A percentile compares a stretch with the other conserved stretches of the same genome.
phyloP scores from a whole-genome alignment of 176 grass and related monocot species.

The Rhipidocladum racemiflorum region DNA sequence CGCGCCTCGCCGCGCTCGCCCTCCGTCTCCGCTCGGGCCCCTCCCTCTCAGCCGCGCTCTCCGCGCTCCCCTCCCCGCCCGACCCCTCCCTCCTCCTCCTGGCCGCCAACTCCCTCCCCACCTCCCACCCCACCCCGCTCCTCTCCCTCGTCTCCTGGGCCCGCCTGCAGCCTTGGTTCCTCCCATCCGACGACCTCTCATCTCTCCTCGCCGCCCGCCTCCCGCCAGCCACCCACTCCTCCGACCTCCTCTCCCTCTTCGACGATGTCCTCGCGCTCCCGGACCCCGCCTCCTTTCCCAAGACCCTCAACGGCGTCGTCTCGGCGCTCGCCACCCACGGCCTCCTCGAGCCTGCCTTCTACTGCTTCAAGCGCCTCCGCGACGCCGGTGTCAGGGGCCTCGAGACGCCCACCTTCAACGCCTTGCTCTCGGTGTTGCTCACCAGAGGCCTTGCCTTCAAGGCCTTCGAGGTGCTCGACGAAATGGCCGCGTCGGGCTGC shows the following conservation, averaged over 20 bases:
- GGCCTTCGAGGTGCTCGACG: slow-evolving; percentile 85
- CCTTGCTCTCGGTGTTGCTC: slow-evolving; percentile 79
- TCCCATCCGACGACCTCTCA: slow-evolving; percentile 47
- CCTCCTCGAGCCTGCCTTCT: slow-evolving; percentile 70
- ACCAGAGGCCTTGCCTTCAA: slow-evolving; percentile 80
- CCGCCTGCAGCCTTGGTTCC: slow-evolving; percentile 66
- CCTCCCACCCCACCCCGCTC: slow-evolving; percentile 72
- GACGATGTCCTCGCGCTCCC: slow-evolving; percentile 61
- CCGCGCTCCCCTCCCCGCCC: slow-evolving; percentile 68
- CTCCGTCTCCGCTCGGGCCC: slow-evolving; percentile 74
- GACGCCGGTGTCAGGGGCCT: slow-evolving; percentile 51
- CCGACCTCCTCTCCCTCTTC: slow-evolving; percentile 53
- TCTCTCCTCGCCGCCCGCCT: slow-evolving; percentile 44
- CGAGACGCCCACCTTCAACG: slow-evolving; percentile 62
- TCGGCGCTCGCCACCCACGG: slow-evolving; percentile 49
- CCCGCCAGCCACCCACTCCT: slow-evolving; percentile 45
- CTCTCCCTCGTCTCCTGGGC: slow-evolving; percentile 84
- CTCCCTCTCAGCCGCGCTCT: slow-evolving; percentile 64
- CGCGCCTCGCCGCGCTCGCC: slow-evolving; percentile 65
- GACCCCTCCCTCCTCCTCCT: slow-evolving; percentile 55
- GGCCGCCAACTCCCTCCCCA: slow-evolving; percentile 63
- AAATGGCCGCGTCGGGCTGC: slow-evolving; percentile 51
- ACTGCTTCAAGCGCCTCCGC: slow-evolving; percentile 86
- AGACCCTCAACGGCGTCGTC: slow-evolving; percentile 56
- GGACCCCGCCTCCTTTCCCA: slow-evolving; percentile 54